Conservation (phyloP, 345 rosid species). For the Ailanthus altissimus region DNA sequence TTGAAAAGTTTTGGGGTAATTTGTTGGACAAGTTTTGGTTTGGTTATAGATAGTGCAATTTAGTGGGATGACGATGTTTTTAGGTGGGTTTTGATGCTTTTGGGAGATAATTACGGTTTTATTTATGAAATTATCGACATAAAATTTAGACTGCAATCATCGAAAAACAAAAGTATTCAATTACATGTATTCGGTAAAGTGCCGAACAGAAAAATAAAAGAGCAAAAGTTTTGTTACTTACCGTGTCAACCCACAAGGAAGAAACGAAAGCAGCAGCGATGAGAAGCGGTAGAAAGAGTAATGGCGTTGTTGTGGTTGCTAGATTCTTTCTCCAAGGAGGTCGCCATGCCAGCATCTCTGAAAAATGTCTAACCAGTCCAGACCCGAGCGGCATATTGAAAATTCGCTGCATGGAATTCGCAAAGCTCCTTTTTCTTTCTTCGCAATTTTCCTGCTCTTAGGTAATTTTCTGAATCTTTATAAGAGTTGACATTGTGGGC, state of each 20-base stretch:
- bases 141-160: conserved; percentile 28
- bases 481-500: not conserved
- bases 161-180: not conserved
- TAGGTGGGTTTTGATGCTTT: conserved; percentile 18
- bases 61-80: conserved; percentile 37
- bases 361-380: conserved; percentile 10
- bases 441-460: not conserved
- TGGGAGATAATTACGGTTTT: not conserved
- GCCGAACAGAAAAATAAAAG: not conserved
- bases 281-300: conserved; percentile 28
- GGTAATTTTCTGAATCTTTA: not conserved
- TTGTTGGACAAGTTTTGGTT: conserved; percentile 44
- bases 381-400: conserved; percentile 18
- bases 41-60: conserved; percentile 37
- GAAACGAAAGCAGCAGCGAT: conserved; percentile 26
- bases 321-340: conserved; percentile 22
- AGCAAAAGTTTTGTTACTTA: conserved; percentile 17
- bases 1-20: conserved; percentile 30
- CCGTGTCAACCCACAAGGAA: conserved; percentile 30
- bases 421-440: not conserved
- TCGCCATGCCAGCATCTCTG: conserved; percentile 15
- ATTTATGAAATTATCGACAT: not conserved
- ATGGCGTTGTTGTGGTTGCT: conserved; percentile 26
- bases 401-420: not conserved
- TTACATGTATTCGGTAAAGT: too few relatives aligned